Percentiles rank a stretch among this genome's conserved stretches.
Evolutionary conservation across 169 alveolate genomes (phyloP).

Genomic region (Eimeria zaria): DNA sequence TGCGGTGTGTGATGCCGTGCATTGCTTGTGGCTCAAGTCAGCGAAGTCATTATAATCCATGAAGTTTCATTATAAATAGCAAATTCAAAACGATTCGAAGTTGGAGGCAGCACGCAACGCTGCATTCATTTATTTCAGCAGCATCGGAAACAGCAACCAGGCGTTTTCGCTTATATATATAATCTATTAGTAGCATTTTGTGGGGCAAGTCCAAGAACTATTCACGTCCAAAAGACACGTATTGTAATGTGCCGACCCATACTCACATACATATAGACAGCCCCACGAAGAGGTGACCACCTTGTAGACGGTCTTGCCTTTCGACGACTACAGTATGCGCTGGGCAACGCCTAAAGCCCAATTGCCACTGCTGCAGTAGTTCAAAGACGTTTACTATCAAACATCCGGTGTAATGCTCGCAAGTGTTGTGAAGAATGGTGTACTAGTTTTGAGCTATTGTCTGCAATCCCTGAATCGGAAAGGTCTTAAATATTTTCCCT

Average conservation of each 20-base stretch:
- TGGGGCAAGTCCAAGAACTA: neutral
- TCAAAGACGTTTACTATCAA: neutral
- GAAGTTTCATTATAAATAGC: neutral
- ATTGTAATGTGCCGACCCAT: neutral
- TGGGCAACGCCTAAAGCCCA: neutral
- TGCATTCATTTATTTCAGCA: neutral
- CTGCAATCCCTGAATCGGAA: neutral
- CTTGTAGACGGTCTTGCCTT: neutral
- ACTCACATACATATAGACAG: neutral
- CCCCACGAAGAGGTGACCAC: neutral
- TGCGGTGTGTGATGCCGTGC: neutral
- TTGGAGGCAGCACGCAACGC: neutral
- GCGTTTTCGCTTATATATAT: neutral
- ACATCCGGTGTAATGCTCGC: neutral
- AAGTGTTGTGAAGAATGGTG: neutral
- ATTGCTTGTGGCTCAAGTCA: neutral
- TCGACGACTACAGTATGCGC: neutral
- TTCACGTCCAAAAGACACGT: neutral
- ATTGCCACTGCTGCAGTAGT: neutral
- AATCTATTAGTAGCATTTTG: neutral
- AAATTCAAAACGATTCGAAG: conserved; percentile 35
- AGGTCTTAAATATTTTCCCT: conserved; percentile 7
- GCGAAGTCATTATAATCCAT: neutral
- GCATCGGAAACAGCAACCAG: neutral
- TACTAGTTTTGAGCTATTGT: neutral